Evolutionary conservation across 768 basidiomycete genomes (phyloP).

Genomic region (Pulveroboletus sp.): DNA sequence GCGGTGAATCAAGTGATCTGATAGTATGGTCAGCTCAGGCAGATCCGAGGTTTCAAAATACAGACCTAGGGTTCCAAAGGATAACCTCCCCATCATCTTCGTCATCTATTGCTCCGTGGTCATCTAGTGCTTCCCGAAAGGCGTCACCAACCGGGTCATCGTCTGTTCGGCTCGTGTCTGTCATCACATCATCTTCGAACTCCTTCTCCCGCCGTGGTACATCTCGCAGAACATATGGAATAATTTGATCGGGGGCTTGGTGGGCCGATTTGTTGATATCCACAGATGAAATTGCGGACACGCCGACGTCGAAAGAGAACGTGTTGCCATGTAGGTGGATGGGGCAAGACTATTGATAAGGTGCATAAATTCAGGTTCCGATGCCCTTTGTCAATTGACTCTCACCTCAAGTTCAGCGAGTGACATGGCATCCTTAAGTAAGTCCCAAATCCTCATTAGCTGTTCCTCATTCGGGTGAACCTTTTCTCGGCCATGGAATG

Average conservation of each 20-base stretch:
- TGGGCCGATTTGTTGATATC: not conserved
- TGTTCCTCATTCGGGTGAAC: conserved; percentile 94
- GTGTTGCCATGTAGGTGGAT: conserved; percentile 19
- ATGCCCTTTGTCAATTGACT: conserved; percentile 4
- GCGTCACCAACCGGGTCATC: conserved; percentile 69
- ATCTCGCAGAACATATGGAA: conserved; percentile 3
- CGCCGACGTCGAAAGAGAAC: conserved; percentile 15
- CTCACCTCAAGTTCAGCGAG: conserved; percentile 58
- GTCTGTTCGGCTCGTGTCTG: conserved; percentile 67
- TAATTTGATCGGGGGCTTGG: conserved; percentile 14
- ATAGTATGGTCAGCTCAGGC: conserved; percentile 1
- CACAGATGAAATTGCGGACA: conserved; percentile 5
- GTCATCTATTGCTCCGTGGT: conserved; percentile 32
- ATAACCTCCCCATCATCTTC: conserved; percentile 66
- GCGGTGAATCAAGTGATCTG: conserved; percentile 21
- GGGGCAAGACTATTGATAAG: conserved; percentile 23
- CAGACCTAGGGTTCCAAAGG: conserved; percentile 67
- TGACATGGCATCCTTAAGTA: conserved; percentile 64
- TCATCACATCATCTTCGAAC: conserved; percentile 58
- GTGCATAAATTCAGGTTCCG: conserved; percentile 10
- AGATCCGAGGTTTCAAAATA: not conserved
- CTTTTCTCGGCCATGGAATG: conserved; percentile 35
- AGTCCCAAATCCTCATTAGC: conserved; percentile 86
- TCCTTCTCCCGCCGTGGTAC: conserved; percentile 12
- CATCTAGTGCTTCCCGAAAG: conserved; percentile 47